Base-by-base conservation (phyloP, 306 rosid species). In the Fragaria iinumae region DNA sequence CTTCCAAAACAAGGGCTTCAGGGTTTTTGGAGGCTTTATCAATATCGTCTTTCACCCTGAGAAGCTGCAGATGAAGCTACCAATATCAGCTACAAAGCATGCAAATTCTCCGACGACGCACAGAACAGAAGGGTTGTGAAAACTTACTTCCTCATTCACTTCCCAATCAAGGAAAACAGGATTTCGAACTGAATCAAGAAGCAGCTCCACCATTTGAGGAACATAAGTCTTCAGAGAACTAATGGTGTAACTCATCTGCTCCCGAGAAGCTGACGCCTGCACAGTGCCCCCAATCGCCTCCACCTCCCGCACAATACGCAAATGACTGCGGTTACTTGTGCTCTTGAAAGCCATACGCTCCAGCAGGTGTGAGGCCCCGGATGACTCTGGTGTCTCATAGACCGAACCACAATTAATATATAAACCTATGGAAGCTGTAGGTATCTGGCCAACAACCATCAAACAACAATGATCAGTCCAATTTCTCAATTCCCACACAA, bases 201-300 rank as follows among this genome's bases (percentile, higher is more conserved):
- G 98, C 29, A 94, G 89, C 86, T 94, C 98, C 50, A 90, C 97
- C 97, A 92, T 94, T 84, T 90, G 90, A 70, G 97, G 98, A 87
- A 87, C 86, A 86, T 92, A 78, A 2, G 96, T 89, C 88, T 92
- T 95, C 81, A 95, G 82, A 77, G 96, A 91, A 88, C 87, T 93
- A 84, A 84, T 89, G 41, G 97, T 88, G 82, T 95, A 95, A 82
- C 93, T 87, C 96, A 95, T 95, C 89, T 89, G 98, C 83, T 95
- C 98, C 77, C 93, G 83, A 73, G 95, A 89, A 83, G 96, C 93
- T 1, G 95, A 95, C 23, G 96, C 97, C 50, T 88, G 95, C 77
- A 92, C 90, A 74, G 75, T 87, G 65, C 98, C 97, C 80, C 98
- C 96, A 82, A 95, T 88, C 21, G 97, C 98, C 93, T 95, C 97